Evolutionary conservation across 2,329 filamentous ascomycete genomes (phyloP).

Genomic region (Grosmannia clavigera): DNA sequence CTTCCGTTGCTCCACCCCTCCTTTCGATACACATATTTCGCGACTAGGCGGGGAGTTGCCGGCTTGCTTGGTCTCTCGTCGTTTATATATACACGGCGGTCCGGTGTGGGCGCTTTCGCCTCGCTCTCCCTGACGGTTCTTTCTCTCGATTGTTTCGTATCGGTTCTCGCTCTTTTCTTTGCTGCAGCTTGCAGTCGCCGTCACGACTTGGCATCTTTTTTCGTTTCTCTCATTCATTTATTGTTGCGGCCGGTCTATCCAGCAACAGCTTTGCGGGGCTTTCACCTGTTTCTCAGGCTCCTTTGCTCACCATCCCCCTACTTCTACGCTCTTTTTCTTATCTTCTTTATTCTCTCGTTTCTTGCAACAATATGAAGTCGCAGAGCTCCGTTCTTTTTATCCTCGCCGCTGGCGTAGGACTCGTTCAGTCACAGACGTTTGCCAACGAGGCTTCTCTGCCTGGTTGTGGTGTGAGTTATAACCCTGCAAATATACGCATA

Average conservation of each 20-base stretch:
- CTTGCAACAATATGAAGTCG: slow-evolving; percentile 6
- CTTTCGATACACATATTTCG: not conserved
- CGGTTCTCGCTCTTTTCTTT: not conserved
- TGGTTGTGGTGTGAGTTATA: slow-evolving; percentile 11
- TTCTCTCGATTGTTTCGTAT: not conserved
- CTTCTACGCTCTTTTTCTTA: not conserved
- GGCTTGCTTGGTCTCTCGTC: not conserved
- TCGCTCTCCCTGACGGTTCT: not conserved
- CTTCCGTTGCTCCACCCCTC: not conserved
- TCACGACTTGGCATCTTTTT: not conserved
- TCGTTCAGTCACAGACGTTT: slow-evolving; percentile 7
- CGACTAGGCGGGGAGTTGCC: not conserved
- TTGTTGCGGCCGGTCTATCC: not conserved
- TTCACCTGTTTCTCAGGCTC: not conserved
- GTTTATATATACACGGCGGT: not conserved
- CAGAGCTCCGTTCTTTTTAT: slow-evolving; percentile 1
- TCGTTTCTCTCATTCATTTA: not conserved
- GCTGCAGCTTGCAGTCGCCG: not conserved
- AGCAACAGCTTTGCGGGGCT: not conserved
- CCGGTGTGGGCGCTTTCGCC: not conserved
- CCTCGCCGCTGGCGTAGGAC: slow-evolving; percentile 1
- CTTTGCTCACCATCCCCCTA: too few relatives aligned
- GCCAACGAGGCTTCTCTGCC: slow-evolving; percentile 7
- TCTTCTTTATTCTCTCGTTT: not conserved
- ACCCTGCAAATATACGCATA: not conserved